Conservation (phyloP, 1,284 basidiomycete genomes). For the Ustilago curta region DNA sequence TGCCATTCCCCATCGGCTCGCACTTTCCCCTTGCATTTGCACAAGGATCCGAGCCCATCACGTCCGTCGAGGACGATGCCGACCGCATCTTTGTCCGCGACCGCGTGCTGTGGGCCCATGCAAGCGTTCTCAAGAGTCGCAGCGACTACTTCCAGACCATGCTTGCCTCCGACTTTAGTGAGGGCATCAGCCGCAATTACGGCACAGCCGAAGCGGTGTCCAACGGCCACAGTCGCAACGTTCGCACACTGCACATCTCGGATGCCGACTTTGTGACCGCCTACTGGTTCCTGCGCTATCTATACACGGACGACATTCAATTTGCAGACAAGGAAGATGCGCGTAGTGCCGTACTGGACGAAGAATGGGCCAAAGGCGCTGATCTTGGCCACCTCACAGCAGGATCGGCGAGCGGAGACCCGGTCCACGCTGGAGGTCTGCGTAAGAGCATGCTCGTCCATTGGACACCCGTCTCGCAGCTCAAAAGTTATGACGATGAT, state of each 20-base stretch:
- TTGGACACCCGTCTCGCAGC: slow-evolving; percentile 45
- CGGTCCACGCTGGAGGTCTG: neutral
- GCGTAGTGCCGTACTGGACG: slow-evolving; percentile 54
- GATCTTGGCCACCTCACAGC: slow-evolving; percentile 15
- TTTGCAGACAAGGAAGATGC: slow-evolving; percentile 64
- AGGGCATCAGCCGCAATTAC: slow-evolving; percentile 46
- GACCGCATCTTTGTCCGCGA: slow-evolving; percentile 61
- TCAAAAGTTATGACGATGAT: slow-evolving; percentile 24
- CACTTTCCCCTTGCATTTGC: slow-evolving; percentile 17
- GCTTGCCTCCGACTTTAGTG: slow-evolving; percentile 76
- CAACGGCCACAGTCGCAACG: slow-evolving; percentile 21
- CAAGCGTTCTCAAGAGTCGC: slow-evolving; percentile 70
- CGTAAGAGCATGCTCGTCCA: slow-evolving; percentile 14
- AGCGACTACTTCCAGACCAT: slow-evolving; percentile 85
- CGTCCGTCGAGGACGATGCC: slow-evolving; percentile 18
- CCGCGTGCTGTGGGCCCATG: slow-evolving; percentile 80
- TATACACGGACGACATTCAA: slow-evolving; percentile 77
- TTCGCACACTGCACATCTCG: slow-evolving; percentile 77
- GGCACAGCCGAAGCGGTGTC: slow-evolving; percentile 10
- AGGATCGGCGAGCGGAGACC: slow-evolving; percentile 9
- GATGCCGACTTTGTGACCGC: slow-evolving; percentile 85
- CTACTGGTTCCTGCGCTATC: slow-evolving; percentile 84
- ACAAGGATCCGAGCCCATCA: slow-evolving; percentile 15
- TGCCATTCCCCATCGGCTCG: slow-evolving; percentile 43
- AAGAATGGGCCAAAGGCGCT: slow-evolving; percentile 55